Conservation (phyloP, 331 rosid genomes). For the Malus hybrid region DNA sequence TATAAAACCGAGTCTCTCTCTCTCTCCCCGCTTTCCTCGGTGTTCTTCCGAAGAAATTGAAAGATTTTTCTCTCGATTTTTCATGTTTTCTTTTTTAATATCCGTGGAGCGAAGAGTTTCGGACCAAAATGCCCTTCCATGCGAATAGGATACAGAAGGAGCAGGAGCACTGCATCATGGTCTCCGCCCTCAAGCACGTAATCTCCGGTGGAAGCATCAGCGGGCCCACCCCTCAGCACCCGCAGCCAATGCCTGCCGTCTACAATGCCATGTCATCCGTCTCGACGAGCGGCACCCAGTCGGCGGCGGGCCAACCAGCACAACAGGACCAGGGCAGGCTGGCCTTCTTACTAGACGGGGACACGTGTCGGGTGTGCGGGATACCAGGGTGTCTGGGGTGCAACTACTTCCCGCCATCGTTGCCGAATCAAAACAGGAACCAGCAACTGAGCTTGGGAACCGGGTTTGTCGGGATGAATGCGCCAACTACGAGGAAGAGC, state of each 20-base stretch:
- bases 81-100: not conserved
- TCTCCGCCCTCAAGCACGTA: slow-evolving; percentile 41
- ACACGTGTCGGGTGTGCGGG: slow-evolving; percentile 25
- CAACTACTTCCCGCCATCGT: slow-evolving; percentile 13
- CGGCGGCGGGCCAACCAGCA: not conserved
- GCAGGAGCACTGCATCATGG: slow-evolving; percentile 47
- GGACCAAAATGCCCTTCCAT: not conserved
- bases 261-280: not conserved
- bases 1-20: not conserved
- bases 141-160: not conserved
- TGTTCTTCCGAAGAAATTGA: not conserved
- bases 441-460: not conserved
- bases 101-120: not conserved
- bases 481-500: not conserved
- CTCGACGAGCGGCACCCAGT: not conserved
- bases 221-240: not conserved
- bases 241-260: not conserved
- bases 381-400: slow-evolving; percentile 45
- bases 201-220: slow-evolving; percentile 1
- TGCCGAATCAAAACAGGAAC: not conserved
- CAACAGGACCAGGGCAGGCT: not conserved
- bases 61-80: too few relatives aligned
- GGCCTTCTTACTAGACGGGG: not conserved
- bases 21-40: not conserved
- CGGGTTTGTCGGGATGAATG: not conserved